These are phyloP conservation scores for Rubus idaeus DNA, from an alignment of 306 rosid species.

Conservation along the genomic window DNA sequence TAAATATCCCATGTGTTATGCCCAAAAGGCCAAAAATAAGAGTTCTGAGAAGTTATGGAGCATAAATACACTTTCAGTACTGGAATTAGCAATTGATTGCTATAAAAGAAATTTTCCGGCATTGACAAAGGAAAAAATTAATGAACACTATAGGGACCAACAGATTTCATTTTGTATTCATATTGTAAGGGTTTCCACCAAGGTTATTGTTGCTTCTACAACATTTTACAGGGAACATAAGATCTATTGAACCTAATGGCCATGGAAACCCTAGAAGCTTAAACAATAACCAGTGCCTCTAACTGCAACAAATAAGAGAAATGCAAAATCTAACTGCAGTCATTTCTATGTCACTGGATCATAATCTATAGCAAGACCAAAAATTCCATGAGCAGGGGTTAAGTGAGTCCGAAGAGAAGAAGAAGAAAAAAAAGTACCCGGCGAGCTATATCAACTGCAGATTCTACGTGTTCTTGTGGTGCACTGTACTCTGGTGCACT, in stretches of 20 bases:
- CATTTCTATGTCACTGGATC: not conserved
- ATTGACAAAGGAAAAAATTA: not conserved
- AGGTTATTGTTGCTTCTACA: not conserved
- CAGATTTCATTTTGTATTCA: not conserved
- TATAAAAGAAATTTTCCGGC: not conserved
- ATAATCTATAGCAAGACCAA: not conserved
- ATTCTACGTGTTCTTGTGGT: constrained; percentile 74
- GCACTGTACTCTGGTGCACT: constrained; percentile 37
- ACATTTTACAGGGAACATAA: not conserved
- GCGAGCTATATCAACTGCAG: constrained; percentile 78
- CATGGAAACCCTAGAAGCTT: constrained; percentile 18
- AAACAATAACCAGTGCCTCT: constrained; percentile 2
- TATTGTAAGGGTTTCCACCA: not conserved
- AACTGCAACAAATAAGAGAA: not conserved
- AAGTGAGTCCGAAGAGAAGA: constrained; percentile 5
- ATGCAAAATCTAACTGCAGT: not conserved
- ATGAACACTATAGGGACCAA: not conserved
- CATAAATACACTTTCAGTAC: not conserved
- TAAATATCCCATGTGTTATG: not conserved
- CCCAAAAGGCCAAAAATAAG: not conserved
- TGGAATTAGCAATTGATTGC: not conserved
- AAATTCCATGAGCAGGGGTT: not conserved
- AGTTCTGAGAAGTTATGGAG: not conserved
- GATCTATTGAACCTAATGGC: not conserved
- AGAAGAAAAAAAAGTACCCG: constrained; percentile 67